Evolutionary conservation across 2,329 filamentous ascomycete genomes (phyloP).

Genomic region (Didymellaceae sp.): DNA sequence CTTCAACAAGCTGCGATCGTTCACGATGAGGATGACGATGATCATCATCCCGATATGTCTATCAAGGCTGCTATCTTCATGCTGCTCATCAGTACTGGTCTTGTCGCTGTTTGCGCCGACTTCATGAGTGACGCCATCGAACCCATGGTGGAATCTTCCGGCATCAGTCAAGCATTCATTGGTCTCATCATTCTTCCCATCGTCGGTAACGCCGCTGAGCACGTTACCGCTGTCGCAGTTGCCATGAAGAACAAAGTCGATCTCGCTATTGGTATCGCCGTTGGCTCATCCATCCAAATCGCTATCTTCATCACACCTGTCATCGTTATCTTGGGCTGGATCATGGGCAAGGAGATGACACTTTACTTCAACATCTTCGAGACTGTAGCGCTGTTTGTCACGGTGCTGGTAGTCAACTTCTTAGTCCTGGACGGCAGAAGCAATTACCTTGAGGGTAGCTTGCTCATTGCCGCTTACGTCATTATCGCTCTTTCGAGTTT

Average conservation of each 20-base stretch:
- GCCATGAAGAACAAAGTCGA: conserved; percentile 88
- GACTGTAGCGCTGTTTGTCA: conserved; percentile 77
- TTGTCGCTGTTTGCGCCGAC: conserved; percentile 70
- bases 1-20: conserved; percentile 27
- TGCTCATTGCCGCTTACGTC: conserved; percentile 77
- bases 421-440: conserved; percentile 82
- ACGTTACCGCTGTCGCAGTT: conserved; percentile 80
- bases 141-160: conserved; percentile 65
- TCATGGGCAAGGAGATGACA: conserved; percentile 73
- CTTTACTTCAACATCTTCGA: conserved; percentile 68
- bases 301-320: conserved; percentile 78
- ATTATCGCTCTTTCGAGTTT: conserved; percentile 71
- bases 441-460: conserved; percentile 79
- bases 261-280: conserved; percentile 78
- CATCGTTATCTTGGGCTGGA: conserved; percentile 80
- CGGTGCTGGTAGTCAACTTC: conserved; percentile 85
- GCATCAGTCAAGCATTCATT: conserved; percentile 75
- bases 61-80: conserved; percentile 63
- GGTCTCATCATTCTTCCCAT: conserved; percentile 82
- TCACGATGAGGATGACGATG: conserved; percentile 33
- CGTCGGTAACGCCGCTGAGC: conserved; percentile 83
- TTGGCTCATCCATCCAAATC: conserved; percentile 82
- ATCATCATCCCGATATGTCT: conserved; percentile 57
- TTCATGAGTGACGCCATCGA: conserved; percentile 79
- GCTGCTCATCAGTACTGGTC: conserved; percentile 60